Evolutionary conservation across 2,329 filamentous ascomycete genomes (phyloP), one percentile per base, ranked within the genome.

Genomic region (Exophiala xenobiotica): DNA sequence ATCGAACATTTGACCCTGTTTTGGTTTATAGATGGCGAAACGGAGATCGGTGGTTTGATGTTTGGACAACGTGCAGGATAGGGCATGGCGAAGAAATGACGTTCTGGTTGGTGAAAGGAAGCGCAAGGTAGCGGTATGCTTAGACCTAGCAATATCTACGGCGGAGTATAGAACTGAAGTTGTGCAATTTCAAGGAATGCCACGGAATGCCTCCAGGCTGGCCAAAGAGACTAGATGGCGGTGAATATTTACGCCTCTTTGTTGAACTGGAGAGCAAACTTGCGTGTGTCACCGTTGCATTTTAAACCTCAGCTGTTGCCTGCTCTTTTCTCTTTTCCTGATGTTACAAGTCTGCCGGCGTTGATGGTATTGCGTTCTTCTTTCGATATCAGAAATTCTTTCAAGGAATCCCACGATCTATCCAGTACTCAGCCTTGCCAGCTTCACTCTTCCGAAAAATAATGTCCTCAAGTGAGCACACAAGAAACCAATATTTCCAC

Each of bases 1-100:
- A 20, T 57, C 35, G 37, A 53, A 44, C 56, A 59, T 57, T 14
- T 48, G 53, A 29, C 22, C 18, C 24, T n/a, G 19, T 14, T 4
- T 44, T 3, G 22, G 20, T 16, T 7, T 24, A 16, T 38, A 14
- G 47, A 33, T 31, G 44, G 27, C 16, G 42, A 47, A 20, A 19
- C 14, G 38, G 26, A 18, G 26, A 22, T 38, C 19, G 43, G 31
- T 39, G 26, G 45, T 31, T 35, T 27, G 37, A 39, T 42, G 39
- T 51, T 33, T 27, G 35, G 49, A 26, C 16, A 6, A 44, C 8
- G 29, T 16, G 31, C 31, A 35, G 5, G 31, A 35, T 35, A 50
- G 24, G 31, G 12, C 31, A 35, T n/a, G 22, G 31, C n/a, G 6
- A 16, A 35, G 46, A 39, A 50, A 54, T 54, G 51, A 54, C 46